Evolutionary conservation across 306 rosid species (phyloP), one percentile per base, ranked within the genome.

Genomic region (Citrullus colocynthis): DNA sequence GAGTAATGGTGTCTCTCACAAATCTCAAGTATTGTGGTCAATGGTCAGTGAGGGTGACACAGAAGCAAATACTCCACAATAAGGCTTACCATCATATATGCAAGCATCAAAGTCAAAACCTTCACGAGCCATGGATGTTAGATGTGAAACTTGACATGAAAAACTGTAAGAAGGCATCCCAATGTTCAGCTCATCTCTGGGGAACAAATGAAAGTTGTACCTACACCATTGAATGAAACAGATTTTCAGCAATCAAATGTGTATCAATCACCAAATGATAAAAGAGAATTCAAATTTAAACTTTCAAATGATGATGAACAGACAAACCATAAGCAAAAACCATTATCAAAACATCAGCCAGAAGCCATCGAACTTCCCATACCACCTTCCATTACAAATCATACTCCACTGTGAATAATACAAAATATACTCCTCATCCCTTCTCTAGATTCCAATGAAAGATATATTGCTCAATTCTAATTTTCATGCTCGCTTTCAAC

Each of bases 151-250:
- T 84, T 88, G 98, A 82, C 93, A 85, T 2, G 89, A 89, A 84
- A 94, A 94, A 78, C 92, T 89, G 73, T 94, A 94, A 74, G 91
- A 75, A 1, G 98, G 98, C 91, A 94, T 89, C 62, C 98, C 97
- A 69, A 87, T 30, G 54, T 82, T 91, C 85, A 88, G 82, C 13
- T 94, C 97, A 82, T 94, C 98, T 82, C 96, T 82, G 24, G 98
- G 98, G 78, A 88, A 94, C 89, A 94, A 81, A 24, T 89, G 78
- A 78, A 89, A 92, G 81, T 94, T 94, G 84, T 88, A 94, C 75
- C 98, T 94, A 85, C 87, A 85, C 54, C 88, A 76, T 75, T 39
- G 77, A 8, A 36, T 51, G 67, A 24, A 58, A 72, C 78, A 55
- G 14, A 73, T 30, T 13, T 51, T 73, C 3, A 73, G 13, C 73